phyloP scores from a whole-genome alignment of 2,329 filamentous ascomycete species.

The Tolypocladium cylindrosporum region DNA sequence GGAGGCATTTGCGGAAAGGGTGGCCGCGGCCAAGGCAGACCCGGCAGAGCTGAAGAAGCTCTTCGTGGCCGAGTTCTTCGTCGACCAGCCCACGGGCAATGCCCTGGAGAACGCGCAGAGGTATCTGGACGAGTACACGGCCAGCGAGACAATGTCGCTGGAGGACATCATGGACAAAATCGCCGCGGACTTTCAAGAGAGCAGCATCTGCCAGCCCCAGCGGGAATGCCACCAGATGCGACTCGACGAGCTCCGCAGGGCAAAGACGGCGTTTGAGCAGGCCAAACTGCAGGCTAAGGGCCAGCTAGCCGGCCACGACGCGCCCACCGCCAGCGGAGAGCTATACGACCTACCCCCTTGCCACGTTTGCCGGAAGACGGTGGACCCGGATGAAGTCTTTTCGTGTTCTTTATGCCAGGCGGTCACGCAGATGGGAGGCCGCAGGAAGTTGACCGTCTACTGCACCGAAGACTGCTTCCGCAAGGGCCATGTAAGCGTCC shows the following conservation, averaged over 20 bases:
- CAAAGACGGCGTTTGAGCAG: constrained; percentile 38
- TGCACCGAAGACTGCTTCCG: constrained; percentile 33
- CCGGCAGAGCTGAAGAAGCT: constrained; percentile 23
- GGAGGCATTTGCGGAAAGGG: constrained; percentile 22
- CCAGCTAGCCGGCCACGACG: constrained; percentile 19
- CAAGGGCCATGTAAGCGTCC: constrained; percentile 28
- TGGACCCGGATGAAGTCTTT: constrained; percentile 24
- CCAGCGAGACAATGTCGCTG: constrained; percentile 15
- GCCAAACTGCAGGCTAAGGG: constrained; percentile 27
- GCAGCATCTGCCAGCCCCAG: constrained; percentile 19
- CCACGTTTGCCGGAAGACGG: constrained; percentile 23
- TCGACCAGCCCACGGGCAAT: constrained; percentile 21
- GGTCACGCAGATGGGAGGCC: constrained; percentile 25
- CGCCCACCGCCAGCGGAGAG: constrained; percentile 16
- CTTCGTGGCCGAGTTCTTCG: constrained; percentile 32
- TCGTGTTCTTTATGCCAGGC: constrained; percentile 36
- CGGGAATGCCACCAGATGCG: constrained; percentile 27
- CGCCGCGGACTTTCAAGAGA: constrained; percentile 19
- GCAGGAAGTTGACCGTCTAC: constrained; percentile 28
- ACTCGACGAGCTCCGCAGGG: constrained; percentile 36
- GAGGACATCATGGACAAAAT: constrained; percentile 25
- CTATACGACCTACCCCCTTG: constrained; percentile 30
- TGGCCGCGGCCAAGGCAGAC: constrained; percentile 20
- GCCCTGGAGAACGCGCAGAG: constrained; percentile 21
- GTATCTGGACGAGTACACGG: constrained; percentile 28